Evolutionary conservation across 352 stramenopile species (phyloP).

Genomic region (Phytophthora agathidicida): DNA sequence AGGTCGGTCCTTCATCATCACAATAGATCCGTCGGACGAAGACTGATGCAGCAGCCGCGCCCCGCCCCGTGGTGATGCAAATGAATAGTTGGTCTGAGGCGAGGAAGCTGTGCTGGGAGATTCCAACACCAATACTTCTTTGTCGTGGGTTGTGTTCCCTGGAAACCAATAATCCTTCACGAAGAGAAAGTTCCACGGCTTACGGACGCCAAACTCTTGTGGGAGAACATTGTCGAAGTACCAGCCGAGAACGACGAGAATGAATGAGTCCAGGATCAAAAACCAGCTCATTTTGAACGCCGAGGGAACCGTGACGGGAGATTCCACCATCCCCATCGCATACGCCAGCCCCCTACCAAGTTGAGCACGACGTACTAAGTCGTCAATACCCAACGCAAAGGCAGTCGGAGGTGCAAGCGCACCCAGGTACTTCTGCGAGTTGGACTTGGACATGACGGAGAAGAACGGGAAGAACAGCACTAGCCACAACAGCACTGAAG

Average conservation of each 20-base stretch:
- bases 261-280: slow-evolving; percentile 78
- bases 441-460: slow-evolving; percentile 59
- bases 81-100: slow-evolving; percentile 31
- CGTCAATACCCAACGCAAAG: slow-evolving; percentile 74
- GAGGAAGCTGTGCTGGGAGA: slow-evolving; percentile 26
- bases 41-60: slow-evolving; percentile 32
- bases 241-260: slow-evolving; percentile 87
- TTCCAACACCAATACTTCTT: slow-evolving; percentile 32
- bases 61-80: slow-evolving; percentile 15
- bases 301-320: slow-evolving; percentile 46
- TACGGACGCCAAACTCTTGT: slow-evolving; percentile 87
- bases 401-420: slow-evolving; percentile 70
- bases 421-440: slow-evolving; percentile 54
- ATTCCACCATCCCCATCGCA: slow-evolving; percentile 45
- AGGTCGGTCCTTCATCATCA: slow-evolving; percentile 35
- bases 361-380: slow-evolving; percentile 62
- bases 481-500: slow-evolving; percentile 73
- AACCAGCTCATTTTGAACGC: slow-evolving; percentile 68
- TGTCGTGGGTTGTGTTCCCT: slow-evolving; percentile 9
- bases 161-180: slow-evolving; percentile 36
- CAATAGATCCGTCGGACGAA: slow-evolving; percentile 38
- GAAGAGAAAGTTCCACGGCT: slow-evolving; percentile 93
- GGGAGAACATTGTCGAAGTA: slow-evolving; percentile 95
- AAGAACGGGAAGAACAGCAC: slow-evolving; percentile 82
- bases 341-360: slow-evolving; percentile 65